Base-by-base conservation (phyloP, 148 eudicot genomes). In the Chenopodium quinoa region DNA sequence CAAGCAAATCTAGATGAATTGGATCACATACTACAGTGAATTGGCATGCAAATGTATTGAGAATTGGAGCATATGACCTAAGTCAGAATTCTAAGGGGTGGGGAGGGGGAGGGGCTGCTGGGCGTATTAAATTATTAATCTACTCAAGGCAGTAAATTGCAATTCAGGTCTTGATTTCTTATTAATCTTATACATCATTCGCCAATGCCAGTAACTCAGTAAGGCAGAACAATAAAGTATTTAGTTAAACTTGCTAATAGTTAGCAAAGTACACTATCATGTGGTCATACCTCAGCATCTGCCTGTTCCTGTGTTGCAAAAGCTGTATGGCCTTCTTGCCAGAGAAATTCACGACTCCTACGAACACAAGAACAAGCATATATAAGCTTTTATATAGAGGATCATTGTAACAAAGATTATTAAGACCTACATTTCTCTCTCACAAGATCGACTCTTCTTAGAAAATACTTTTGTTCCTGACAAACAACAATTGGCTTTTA, bases 311-410 rank as follows among this genome's bases (percentile, higher is more conserved):
- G 90, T 44, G 99, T 90, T 75, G 98, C 97, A 87, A 92, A 93
- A 70, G 99, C 99, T 2, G 99, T 97, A 75, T 97, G 99, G 12
- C 99, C 99, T 86, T 97, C 99, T 84, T 97, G 99, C 99, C 99
- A 94, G 72, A 94, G 97, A 85, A 94, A 97, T 84, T 97, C 99
- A 68, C 99, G 93, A 79, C 99, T 97, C 99, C 99, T 97, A 83
- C 74, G 86, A 67, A 60, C 78, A 80, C 23, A 76, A 69, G 54
- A 37, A 56, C 60, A 78, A 85, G 52, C 44, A 34, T 25, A 31
- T 44, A 71, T 75, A 47, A 79, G 62, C 22, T 47, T 6, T 52
- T 32, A 12, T 23, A 74, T 44, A 73, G 22, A 70, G 11, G 48
- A 72, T 72, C 9, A 71, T 63, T 62, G 37, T 19, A 71, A 48